Percentiles rank a stretch among this genome's conserved stretches.
Evolutionary conservation across 805 yeast species (phyloP).

Genomic region (Candida nemodendra): DNA sequence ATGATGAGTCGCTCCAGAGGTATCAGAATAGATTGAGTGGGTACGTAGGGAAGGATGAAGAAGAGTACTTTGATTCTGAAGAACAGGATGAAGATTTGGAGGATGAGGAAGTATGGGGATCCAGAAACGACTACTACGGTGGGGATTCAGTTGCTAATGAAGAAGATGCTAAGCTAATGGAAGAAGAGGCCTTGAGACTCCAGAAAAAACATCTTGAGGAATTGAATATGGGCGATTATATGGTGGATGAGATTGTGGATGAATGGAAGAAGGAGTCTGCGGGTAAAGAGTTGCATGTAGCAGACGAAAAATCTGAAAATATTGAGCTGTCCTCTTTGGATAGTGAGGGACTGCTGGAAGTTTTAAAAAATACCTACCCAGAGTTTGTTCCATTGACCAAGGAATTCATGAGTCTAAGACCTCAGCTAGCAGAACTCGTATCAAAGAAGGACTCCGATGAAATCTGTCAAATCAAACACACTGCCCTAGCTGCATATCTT

Average conservation of each 20-base stretch:
- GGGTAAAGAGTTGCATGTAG: conserved; percentile 41
- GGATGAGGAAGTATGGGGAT: conserved; percentile 38
- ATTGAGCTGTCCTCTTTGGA: conserved; percentile 51
- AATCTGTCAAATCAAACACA: conserved; percentile 48
- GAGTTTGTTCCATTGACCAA: conserved; percentile 76
- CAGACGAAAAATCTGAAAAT: conserved; percentile 31
- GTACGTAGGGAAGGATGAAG: conserved; percentile 49
- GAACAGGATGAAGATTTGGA: conserved; percentile 30
- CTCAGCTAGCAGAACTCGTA: conserved; percentile 39
- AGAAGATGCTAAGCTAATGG: conserved; percentile 73
- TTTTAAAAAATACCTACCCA: conserved; percentile 68
- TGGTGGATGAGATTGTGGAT: conserved; percentile 74
- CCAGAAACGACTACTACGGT: conserved; percentile 55
- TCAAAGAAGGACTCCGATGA: conserved; percentile 32
- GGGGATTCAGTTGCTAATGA: conserved; percentile 71
- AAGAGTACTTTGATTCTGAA: conserved; percentile 41
- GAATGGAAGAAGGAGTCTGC: conserved; percentile 63
- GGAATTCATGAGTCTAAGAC: conserved; percentile 50
- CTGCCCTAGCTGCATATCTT: conserved; percentile 75
- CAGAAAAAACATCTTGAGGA: conserved; percentile 80
- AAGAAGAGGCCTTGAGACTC: conserved; percentile 82
- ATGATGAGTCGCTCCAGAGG: conserved; percentile 30
- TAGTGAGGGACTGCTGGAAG: conserved; percentile 47
- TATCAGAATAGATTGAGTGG: conserved; percentile 34
- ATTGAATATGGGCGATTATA: conserved; percentile 68